Percentiles rank a stretch among this genome's conserved stretches.
These are phyloP conservation scores for Boeremia lycopersici DNA, from an alignment of 2,329 filamentous ascomycete species.

Conservation along the genomic window DNA sequence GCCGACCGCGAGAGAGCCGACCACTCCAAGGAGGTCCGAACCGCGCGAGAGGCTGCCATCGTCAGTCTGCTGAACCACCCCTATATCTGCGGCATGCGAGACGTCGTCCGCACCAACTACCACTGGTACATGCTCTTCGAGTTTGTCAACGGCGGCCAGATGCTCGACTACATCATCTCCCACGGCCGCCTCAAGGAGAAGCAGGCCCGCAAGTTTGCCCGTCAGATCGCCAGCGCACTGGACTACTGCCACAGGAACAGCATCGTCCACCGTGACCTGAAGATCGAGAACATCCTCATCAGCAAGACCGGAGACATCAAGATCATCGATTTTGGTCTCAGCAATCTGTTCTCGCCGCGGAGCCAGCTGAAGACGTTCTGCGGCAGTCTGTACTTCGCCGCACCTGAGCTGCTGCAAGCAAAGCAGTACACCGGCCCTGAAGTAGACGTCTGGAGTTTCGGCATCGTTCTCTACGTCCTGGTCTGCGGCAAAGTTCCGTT, in stretches of 20 bases:
- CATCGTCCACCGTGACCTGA: conserved; percentile 95
- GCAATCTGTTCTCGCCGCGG: conserved; percentile 89
- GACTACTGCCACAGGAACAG: conserved; percentile 98
- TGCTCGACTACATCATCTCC: conserved; percentile 99
- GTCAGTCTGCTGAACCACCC: conserved; percentile 93
- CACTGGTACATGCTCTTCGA: conserved; percentile 99
- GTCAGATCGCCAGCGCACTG: conserved; percentile 93
- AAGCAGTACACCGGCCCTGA: conserved; percentile 94
- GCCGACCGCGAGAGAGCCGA: conserved; percentile 88
- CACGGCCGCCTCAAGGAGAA: conserved; percentile 98
- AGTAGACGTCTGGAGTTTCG: conserved; percentile 98
- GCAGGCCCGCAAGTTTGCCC: conserved; percentile 94
- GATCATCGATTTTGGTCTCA: conserved; percentile 97
- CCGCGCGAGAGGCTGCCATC: conserved; percentile 93
- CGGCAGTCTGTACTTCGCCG: conserved; percentile 96
- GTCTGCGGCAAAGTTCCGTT: conserved; percentile 98
- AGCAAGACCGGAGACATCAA: conserved; percentile 99
- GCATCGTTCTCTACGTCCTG: conserved; percentile 94
- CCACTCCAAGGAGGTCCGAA: conserved; percentile 94
- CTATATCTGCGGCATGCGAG: conserved; percentile 93
- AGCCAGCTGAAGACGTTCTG: conserved; percentile 94
- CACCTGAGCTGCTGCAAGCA: conserved; percentile 90
- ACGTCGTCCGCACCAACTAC: conserved; percentile 93
- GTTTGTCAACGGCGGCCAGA: conserved; percentile 97
- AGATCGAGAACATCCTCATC: conserved; percentile 99